Evolutionary conservation across 257 asterid genomes (phyloP).

Genomic region (Ehretia macrophylla): DNA sequence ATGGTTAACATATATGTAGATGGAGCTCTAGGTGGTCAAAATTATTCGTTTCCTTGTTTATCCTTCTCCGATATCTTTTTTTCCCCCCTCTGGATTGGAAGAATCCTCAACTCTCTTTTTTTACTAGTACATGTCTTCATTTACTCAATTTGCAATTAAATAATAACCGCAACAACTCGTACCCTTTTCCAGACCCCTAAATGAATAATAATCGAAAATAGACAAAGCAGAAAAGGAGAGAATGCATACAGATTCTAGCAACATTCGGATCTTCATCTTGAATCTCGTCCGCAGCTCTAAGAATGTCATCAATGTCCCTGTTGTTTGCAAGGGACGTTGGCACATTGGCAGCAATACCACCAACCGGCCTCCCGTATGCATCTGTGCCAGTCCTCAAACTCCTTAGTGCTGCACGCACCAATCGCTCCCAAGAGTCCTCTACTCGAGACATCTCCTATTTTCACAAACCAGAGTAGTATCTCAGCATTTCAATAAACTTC

Average conservation of each 20-base stretch:
- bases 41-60: no score
- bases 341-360: conserved; percentile 86
- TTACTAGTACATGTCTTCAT: no score
- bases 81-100: no score
- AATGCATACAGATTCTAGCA: conserved; percentile 69
- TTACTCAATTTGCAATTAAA: no score
- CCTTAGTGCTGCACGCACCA: conserved; percentile 91
- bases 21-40: no score
- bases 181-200: no score
- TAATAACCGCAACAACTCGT: no score
- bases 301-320: conserved; percentile 83
- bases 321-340: conserved; percentile 88
- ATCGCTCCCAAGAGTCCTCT: conserved; percentile 90
- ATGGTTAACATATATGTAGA: not conserved
- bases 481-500: not conserved
- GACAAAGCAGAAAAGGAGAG: not conserved
- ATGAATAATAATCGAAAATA: not conserved
- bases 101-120: no score
- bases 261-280: conserved; percentile 83
- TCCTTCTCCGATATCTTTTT: no score
- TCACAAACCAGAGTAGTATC: not conserved
- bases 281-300: conserved; percentile 95
- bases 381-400: conserved; percentile 52
- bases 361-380: conserved; percentile 45
- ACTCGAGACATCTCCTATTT: conserved; percentile 79